phyloP scores from a whole-genome alignment of 1,284 basidiomycete species.

The Puccinia polysora region DNA sequence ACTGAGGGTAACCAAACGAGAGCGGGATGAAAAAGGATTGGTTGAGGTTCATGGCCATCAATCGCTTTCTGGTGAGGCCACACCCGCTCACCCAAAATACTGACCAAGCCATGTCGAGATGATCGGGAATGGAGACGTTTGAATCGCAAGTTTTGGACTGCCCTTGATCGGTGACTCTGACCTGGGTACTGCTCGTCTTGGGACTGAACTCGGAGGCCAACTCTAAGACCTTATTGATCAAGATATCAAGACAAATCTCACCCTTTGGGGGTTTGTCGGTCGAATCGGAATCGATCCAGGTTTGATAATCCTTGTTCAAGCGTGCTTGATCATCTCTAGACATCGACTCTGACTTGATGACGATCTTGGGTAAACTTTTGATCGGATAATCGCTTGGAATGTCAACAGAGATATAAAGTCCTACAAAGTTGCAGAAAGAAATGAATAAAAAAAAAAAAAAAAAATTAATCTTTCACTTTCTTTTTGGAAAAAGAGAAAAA shows the following conservation, averaged over 20 bases:
- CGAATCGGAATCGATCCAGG: background rate
- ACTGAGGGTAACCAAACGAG: too few species aligned
- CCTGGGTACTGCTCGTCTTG: background rate
- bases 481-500: too few species aligned
- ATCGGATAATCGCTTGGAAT: background rate
- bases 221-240: background rate
- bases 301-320: background rate
- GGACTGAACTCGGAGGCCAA: background rate
- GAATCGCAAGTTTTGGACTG: background rate
- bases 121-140: background rate
- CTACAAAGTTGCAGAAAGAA: background rate
- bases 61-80: too few species aligned
- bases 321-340: background rate
- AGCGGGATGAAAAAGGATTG: too few species aligned
- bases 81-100: constrained; percentile 35
- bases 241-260: constrained; percentile 15
- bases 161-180: background rate
- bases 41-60: too few species aligned
- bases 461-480: background rate
- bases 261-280: background rate
- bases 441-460: background rate
- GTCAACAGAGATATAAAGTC: background rate
- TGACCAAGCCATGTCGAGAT: constrained; percentile 20
- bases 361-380: background rate
- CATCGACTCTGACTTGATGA: background rate